These are phyloP conservation scores for Leptographium lundbergii DNA, from an alignment of 2,329 filamentous ascomycete species.

Conservation along the genomic window DNA sequence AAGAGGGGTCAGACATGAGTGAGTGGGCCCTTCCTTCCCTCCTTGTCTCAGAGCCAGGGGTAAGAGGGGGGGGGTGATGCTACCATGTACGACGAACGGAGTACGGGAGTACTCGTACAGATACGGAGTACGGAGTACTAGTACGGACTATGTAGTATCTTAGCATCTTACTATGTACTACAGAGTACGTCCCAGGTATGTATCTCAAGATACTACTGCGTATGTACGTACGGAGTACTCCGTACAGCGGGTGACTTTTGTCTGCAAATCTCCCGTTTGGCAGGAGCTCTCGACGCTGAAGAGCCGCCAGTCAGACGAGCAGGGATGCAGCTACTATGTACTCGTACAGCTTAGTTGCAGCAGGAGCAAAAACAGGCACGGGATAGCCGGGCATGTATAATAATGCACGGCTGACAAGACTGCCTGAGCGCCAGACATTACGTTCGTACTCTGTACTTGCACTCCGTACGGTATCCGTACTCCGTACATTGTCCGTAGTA, in stretches of 20 bases:
- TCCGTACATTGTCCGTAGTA: no score
- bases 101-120: no score
- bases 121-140: no score
- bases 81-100: neutral
- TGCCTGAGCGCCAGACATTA: neutral
- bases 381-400: neutral
- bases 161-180: no score
- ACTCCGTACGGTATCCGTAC: no score
- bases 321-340: neutral
- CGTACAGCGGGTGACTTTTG: no score
- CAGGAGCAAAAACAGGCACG: neutral
- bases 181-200: no score
- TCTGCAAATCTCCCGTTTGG: neutral
- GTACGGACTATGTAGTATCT: no score
- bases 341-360: neutral
- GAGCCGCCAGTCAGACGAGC: neutral
- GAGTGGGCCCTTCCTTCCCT: neutral
- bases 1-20: neutral
- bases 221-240: no score
- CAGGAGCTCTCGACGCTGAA: neutral
- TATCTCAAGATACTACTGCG: no score
- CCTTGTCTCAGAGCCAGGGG: constrained; percentile 2
- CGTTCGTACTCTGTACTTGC: no score
- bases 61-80: neutral
- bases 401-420: neutral